These are phyloP conservation scores for Saccharomyces cerevisiae DNA, from an alignment of 805 yeast species.

Conservation along the genomic window DNA sequence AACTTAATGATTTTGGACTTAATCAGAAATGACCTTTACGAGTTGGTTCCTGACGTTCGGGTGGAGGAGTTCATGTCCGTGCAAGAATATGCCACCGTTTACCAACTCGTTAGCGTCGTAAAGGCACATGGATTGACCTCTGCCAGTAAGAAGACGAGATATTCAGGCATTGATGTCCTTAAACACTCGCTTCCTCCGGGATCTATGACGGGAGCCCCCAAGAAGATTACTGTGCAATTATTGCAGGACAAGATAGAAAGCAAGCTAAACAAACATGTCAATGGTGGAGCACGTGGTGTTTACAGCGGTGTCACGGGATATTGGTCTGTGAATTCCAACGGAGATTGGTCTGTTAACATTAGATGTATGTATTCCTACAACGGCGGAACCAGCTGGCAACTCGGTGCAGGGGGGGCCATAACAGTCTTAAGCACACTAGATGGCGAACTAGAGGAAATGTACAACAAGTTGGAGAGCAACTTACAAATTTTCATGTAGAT, in stretches of 20 bases:
- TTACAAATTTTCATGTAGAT: conserved; percentile 50
- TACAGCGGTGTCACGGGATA: conserved; percentile 95
- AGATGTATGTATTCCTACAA: conserved; percentile 68
- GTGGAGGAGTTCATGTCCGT: conserved; percentile 81
- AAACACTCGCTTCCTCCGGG: conserved; percentile 88
- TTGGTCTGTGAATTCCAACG: conserved; percentile 79
- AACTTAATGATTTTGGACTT: conserved; percentile 94
- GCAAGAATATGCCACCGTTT: conserved; percentile 88
- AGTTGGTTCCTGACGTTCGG: conserved; percentile 52
- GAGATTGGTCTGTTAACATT: conserved; percentile 95
- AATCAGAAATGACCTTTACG: conserved; percentile 82
- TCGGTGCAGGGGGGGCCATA: conserved; percentile 98
- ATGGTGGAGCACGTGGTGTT: conserved; percentile 50
- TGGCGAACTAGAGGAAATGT: conserved; percentile 91
- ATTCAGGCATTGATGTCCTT: conserved; percentile 71
- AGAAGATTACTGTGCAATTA: conserved; percentile 81
- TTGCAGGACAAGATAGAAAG: conserved; percentile 39
- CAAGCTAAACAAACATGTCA: conserved; percentile 28
- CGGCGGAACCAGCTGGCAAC: conserved; percentile 52
- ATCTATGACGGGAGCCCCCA: conserved; percentile 99
- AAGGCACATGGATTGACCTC: conserved; percentile 40
- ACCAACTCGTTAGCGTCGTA: conserved; percentile 84
- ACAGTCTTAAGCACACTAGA: conserved; percentile 77
- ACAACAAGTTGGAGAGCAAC: conserved; percentile 69
- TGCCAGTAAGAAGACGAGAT: conserved; percentile 16